Conservation (phyloP, 169 alveolate genomes). For the Plasmodium cynomolgi region DNA sequence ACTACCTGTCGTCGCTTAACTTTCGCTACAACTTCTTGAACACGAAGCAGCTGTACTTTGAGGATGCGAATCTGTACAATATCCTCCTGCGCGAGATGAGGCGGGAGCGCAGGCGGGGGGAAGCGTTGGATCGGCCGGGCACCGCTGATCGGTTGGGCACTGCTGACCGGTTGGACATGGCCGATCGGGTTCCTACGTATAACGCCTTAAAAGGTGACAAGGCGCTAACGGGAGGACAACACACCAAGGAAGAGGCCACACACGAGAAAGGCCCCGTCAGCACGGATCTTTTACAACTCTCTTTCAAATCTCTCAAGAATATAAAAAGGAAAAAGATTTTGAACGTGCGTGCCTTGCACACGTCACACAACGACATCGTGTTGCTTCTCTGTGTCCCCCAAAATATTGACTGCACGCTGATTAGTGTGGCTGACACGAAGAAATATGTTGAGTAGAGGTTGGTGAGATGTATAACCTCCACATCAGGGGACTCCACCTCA, state of each 20-base stretch:
- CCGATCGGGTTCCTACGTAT: neutral
- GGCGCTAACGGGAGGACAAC: neutral
- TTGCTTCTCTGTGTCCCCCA: constrained; percentile 26
- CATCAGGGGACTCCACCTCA: neutral
- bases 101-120: neutral
- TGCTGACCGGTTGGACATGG: neutral
- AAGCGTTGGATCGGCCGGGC: no score
- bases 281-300: neutral
- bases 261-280: neutral
- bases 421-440: constrained; percentile 50
- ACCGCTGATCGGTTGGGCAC: no score
- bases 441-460: constrained; percentile 3
- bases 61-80: neutral
- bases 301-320: neutral
- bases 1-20: constrained; percentile 23
- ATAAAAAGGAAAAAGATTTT: constrained; percentile 13
- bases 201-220: neutral
- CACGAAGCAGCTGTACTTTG: constrained; percentile 36
- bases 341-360: neutral
- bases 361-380: neutral
- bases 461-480: neutral
- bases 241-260: neutral
- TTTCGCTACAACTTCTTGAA: constrained; percentile 39
- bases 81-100: neutral
- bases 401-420: constrained; percentile 2